Conservation (phyloP, 2,329 filamentous ascomycete genomes). For the Aspergillus texensis region DNA sequence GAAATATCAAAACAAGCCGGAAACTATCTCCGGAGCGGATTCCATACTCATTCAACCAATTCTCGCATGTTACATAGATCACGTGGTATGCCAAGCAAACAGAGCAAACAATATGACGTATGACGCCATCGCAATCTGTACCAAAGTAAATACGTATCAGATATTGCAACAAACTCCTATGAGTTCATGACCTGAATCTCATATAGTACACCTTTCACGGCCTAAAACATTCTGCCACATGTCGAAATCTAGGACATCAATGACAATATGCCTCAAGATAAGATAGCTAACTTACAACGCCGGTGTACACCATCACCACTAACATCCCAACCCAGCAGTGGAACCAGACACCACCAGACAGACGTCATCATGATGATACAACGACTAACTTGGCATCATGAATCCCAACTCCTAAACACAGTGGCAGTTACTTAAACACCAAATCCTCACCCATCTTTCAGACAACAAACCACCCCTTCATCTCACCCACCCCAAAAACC, state of each 20-base stretch:
- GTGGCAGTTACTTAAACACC: slow-evolving; percentile 7
- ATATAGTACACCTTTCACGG: neutral
- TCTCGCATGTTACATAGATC: neutral
- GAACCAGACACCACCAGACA: neutral
- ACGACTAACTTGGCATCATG: neutral
- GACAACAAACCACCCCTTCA: neutral
- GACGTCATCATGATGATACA: slow-evolving; percentile 1
- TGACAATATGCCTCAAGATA: neutral
- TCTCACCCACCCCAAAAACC: neutral
- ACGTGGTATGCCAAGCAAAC: neutral
- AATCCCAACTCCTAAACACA: neutral
- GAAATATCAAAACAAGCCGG: neutral
- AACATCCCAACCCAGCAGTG: neutral
- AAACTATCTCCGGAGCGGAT: neutral
- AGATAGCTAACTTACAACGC: neutral
- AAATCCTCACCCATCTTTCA: neutral
- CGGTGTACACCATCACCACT: neutral
- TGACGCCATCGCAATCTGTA: neutral
- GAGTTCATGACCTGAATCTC: neutral
- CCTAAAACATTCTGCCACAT: neutral
- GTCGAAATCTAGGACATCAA: neutral
- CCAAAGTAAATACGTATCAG: neutral
- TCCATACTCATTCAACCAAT: neutral
- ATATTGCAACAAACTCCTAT: neutral
- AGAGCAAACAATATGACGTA: neutral